phyloP scores from a whole-genome alignment of 164 flowering plant genomes.

The Chimonanthus praecox region DNA sequence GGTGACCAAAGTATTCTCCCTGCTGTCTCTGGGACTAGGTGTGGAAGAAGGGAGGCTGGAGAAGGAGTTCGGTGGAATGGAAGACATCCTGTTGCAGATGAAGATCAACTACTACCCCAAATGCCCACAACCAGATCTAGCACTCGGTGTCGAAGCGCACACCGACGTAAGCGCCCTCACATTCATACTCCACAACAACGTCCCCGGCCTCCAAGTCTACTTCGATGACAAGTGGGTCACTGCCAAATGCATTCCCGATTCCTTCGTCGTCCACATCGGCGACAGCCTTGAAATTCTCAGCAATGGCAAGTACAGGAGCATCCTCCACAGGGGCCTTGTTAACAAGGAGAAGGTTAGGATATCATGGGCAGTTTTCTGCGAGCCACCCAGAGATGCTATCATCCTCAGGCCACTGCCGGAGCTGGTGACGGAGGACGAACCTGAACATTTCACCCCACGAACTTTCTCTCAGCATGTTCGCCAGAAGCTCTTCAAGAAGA shows the following conservation, averaged over 20 bases:
- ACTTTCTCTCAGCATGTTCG: constrained; percentile 77
- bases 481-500: constrained; percentile 77
- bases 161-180: constrained; percentile 85
- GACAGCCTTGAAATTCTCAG: constrained; percentile 86
- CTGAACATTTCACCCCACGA: constrained; percentile 65
- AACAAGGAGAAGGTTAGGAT: constrained; percentile 92
- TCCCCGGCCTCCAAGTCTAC: constrained; percentile 81
- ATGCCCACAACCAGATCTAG: constrained; percentile 93
- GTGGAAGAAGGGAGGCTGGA: constrained; percentile 76
- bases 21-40: constrained; percentile 64
- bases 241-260: constrained; percentile 82
- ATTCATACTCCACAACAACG: constrained; percentile 95
- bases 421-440: constrained; percentile 57
- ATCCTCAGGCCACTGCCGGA: constrained; percentile 77
- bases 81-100: constrained; percentile 69
- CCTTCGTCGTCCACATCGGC: constrained; percentile 83
- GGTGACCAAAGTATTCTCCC: constrained; percentile 46
- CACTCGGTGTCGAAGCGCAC: constrained; percentile 93
- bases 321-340: constrained; percentile 87
- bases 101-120: constrained; percentile 95
- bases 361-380: constrained; percentile 95
- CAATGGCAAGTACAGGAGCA: constrained; percentile 85
- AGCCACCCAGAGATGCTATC: constrained; percentile 85
- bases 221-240: constrained; percentile 76
- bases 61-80: constrained; percentile 72